These are phyloP conservation scores for Penicillium oxalicum DNA, from an alignment of 2,329 filamentous ascomycete genomes.

Conservation along the genomic window DNA sequence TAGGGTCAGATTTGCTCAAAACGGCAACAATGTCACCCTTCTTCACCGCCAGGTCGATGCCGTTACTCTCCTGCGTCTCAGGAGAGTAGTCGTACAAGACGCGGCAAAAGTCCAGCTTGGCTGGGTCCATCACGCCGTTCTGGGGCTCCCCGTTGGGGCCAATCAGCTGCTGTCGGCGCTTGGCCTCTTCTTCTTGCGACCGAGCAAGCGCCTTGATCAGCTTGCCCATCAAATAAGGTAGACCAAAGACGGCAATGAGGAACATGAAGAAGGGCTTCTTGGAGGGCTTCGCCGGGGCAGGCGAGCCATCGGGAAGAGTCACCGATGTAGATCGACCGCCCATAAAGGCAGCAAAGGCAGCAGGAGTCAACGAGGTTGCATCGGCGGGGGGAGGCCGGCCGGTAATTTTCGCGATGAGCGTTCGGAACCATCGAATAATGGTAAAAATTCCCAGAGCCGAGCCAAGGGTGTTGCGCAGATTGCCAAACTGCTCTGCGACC, in stretches of 20 bases:
- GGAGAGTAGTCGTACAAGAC: conserved; percentile 91
- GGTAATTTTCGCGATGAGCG: conserved; percentile 83
- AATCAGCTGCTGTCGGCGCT: conserved; percentile 46
- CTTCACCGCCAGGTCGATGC: conserved; percentile 83
- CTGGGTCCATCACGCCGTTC: conserved; percentile 63
- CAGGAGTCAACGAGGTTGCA: conserved; percentile 77
- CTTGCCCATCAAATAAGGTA: conserved; percentile 96
- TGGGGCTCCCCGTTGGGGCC: conserved; percentile 45
- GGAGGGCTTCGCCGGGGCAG: conserved; percentile 66
- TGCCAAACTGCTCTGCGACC: conserved; percentile 94
- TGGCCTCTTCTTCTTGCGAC: conserved; percentile 72
- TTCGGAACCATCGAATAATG: conserved; percentile 88
- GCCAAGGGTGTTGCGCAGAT: conserved; percentile 84
- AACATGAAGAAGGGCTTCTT: conserved; percentile 97
- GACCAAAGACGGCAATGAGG: conserved; percentile 83
- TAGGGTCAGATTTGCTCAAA: conserved; percentile 82
- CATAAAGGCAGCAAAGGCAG: conserved; percentile 85
- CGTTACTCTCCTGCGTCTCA: conserved; percentile 56
- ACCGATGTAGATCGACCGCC: conserved; percentile 51
- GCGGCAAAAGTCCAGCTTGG: conserved; percentile 93
- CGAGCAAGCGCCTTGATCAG: conserved; percentile 79
- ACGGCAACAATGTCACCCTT: conserved; percentile 96
- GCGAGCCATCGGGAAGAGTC: conserved; percentile 59
- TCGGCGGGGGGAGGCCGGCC: conserved; percentile 85
- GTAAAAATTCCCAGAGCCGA: conserved; percentile 95